These are phyloP conservation scores for Leishmania tarentolae DNA, from an alignment of 208 protist genomes.

Conservation along the genomic window DNA sequence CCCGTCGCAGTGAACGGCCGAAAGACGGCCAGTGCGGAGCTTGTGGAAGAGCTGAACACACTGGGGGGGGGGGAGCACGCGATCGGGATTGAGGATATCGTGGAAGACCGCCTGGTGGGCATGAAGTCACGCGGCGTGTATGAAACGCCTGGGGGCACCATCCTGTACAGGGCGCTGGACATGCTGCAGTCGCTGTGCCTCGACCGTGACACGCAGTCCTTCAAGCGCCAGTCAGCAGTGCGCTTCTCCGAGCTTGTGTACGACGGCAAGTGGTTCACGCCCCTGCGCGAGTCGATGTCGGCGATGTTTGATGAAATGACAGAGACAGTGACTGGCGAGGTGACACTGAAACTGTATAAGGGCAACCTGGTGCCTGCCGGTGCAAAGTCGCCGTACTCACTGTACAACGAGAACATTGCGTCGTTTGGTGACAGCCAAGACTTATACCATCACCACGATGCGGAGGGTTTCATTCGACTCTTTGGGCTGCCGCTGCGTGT, in stretches of 20 bases:
- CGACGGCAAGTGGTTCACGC: slow-evolving; percentile 41
- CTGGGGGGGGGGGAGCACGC: slow-evolving; percentile 31
- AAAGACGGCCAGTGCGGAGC: slow-evolving; percentile 19
- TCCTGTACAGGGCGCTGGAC: slow-evolving; percentile 38
- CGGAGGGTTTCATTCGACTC: slow-evolving; percentile 37
- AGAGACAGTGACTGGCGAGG: slow-evolving; percentile 33
- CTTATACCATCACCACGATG: slow-evolving; percentile 38
- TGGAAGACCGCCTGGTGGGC: slow-evolving; percentile 36
- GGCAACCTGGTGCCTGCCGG: slow-evolving; percentile 29
- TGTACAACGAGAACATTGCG: slow-evolving; percentile 38
- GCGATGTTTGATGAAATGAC: slow-evolving; percentile 35
- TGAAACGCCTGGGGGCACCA: slow-evolving; percentile 34
- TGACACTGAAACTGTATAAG: slow-evolving; percentile 40
- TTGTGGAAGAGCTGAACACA: slow-evolving; percentile 35
- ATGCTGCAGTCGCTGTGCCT: slow-evolving; percentile 31
- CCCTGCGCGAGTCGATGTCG: slow-evolving; percentile 28
- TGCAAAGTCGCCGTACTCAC: slow-evolving; percentile 23
- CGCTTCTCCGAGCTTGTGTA: slow-evolving; percentile 39
- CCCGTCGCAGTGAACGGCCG: slow-evolving; percentile 25
- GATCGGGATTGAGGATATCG: slow-evolving; percentile 37
- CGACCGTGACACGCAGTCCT: slow-evolving; percentile 36
- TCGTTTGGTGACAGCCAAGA: slow-evolving; percentile 34
- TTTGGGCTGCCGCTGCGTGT: slow-evolving; percentile 32
- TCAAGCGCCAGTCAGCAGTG: slow-evolving; percentile 38
- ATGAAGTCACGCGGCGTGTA: slow-evolving; percentile 44